phyloP scores from a whole-genome alignment of 2,329 filamentous ascomycete genomes.

The Xylariaceae sp. region DNA sequence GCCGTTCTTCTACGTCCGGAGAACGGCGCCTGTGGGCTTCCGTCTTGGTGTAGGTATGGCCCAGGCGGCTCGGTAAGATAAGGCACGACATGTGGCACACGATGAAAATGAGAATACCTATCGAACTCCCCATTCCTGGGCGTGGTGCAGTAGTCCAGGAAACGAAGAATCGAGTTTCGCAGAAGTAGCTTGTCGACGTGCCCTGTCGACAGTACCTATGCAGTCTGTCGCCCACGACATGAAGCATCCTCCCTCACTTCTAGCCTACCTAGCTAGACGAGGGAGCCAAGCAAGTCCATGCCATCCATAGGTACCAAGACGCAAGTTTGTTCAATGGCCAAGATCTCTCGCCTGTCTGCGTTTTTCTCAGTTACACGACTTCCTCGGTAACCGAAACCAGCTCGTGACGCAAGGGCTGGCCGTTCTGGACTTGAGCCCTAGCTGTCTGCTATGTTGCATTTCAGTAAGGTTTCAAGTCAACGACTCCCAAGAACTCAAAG shows the following conservation, averaged over 20 bases:
- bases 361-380: conserved; percentile 14
- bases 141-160: not conserved
- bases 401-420: conserved; percentile 8
- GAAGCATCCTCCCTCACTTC: not conserved
- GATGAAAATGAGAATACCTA: not conserved
- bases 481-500: too few species aligned
- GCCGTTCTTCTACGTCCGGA: not conserved
- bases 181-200: not conserved
- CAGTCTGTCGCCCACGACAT: not conserved
- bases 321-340: not conserved
- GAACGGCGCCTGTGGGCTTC: not conserved
- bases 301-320: not conserved
- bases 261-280: too few species aligned
- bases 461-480: too few species aligned
- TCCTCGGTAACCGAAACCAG: conserved; percentile 23
- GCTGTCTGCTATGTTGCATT: too few species aligned
- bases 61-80: not conserved
- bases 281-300: too few species aligned
- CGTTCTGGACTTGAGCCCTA: not conserved
- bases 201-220: too few species aligned
- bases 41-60: not conserved
- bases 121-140: not conserved
- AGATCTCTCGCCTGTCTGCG: conserved; percentile 17
- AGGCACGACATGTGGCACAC: not conserved
- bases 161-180: not conserved